Base-by-base conservation (phyloP, 2,329 filamentous ascomycete genomes). In the Bipolaris bicolor region DNA sequence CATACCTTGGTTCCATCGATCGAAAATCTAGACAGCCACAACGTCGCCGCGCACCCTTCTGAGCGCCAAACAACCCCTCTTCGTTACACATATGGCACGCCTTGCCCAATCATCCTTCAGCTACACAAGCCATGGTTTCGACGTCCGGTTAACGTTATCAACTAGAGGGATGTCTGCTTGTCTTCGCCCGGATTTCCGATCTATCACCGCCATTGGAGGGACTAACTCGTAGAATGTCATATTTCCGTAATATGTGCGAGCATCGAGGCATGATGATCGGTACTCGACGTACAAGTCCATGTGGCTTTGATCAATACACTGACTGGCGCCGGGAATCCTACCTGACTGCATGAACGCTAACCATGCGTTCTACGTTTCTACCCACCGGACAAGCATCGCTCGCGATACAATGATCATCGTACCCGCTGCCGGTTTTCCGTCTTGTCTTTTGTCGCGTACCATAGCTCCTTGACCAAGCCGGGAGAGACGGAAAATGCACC, bases 161-260 rank as follows among this genome's bases (percentile, higher is more conserved):
- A 26, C 9, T 13, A 37, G 15, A 26, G 18, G 10, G 29, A 33
- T 34, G 18, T 18, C 22, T 26, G 3, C 22, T 40, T 15, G 37
- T 16, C 20, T 39, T 49, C 2, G 7, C 37, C 24, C 50, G 41
- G 26, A 26, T 48, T 49, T 45, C 55, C 55, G 45, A 49, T 15
- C 11, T 34, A 39, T 45, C 26, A 10, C 55, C 45, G 55, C 13
- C 11, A 49, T 57, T 57, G 55, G 55, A 48, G 55, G 54, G 22
- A 36, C 29, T 53, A 49, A 48, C 16, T 44, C 49, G 54, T 44
- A 33, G 16, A 18, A 47, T n/a, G 7, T n/a, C 3, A 22, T 33
- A n/a, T 26, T 26, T 31, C 55, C 55, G 37, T 41, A n/a, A 22
- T 41, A 9, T 49, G 5, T 49, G 49, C 55, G 55, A 57, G 6